Conservation (phyloP, 2,329 filamentous ascomycete species). For the Epichloe amarillans region DNA sequence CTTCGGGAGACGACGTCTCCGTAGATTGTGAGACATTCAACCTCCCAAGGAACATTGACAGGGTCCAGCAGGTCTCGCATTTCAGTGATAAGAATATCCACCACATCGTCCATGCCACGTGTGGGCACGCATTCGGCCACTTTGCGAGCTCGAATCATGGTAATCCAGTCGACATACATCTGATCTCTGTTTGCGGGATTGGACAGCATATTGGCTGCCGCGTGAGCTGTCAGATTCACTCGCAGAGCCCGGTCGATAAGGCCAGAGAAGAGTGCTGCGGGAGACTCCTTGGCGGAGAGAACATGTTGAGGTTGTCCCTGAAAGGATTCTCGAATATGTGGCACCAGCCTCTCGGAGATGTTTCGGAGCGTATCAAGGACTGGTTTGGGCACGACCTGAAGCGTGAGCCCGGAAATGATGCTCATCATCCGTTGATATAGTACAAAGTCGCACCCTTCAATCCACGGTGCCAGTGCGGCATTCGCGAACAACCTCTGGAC, state of each 20-base stretch:
- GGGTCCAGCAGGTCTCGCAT: constrained; percentile 60
- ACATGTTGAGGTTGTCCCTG: constrained; percentile 76
- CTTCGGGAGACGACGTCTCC: constrained; percentile 40
- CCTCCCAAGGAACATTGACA: constrained; percentile 49
- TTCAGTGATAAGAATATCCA: constrained; percentile 49
- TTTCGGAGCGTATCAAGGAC: constrained; percentile 79
- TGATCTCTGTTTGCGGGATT: constrained; percentile 81
- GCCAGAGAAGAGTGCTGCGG: constrained; percentile 77
- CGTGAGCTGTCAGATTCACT: constrained; percentile 87
- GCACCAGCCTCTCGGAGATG: constrained; percentile 69
- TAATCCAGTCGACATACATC: constrained; percentile 90
- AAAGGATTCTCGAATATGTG: constrained; percentile 75
- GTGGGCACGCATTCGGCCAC: constrained; percentile 50
- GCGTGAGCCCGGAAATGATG: constrained; percentile 74
- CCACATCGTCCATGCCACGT: constrained; percentile 52
- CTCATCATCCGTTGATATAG: constrained; percentile 96
- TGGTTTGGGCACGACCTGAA: constrained; percentile 80
- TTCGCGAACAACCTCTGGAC: constrained; percentile 86
- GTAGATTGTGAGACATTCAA: constrained; percentile 48
- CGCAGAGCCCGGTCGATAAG: constrained; percentile 76
- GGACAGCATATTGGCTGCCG: constrained; percentile 82
- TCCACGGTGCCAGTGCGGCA: constrained; percentile 74
- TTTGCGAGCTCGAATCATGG: constrained; percentile 48
- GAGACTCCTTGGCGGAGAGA: constrained; percentile 72
- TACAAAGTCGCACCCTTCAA: constrained; percentile 86